These are phyloP conservation scores for Candida sanyiensis DNA, from an alignment of 805 yeast species.

Conservation along the genomic window DNA sequence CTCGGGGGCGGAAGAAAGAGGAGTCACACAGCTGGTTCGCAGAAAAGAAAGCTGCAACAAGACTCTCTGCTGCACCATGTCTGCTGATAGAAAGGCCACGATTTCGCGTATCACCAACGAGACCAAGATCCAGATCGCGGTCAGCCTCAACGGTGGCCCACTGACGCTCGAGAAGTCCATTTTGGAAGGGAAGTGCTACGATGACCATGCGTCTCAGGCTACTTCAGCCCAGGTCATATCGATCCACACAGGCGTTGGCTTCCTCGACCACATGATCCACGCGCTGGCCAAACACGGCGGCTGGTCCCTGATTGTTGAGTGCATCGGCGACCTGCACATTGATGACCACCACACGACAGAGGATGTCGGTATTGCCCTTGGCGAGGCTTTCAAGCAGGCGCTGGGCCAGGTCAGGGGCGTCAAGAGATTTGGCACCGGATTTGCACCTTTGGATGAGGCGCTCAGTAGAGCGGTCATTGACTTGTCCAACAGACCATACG, in stretches of 20 bases:
- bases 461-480: constrained; percentile 94
- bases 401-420: constrained; percentile 87
- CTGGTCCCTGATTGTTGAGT: constrained; percentile 86
- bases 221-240: constrained; percentile 68
- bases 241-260: constrained; percentile 90
- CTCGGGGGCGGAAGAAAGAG: background rate
- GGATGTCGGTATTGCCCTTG: constrained; percentile 90
- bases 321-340: constrained; percentile 90
- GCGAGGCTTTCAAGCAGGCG: constrained; percentile 83
- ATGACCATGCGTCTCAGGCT: constrained; percentile 58
- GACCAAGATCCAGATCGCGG: constrained; percentile 82
- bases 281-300: constrained; percentile 97
- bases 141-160: constrained; percentile 83
- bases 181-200: constrained; percentile 33
- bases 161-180: constrained; percentile 58
- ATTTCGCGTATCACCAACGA: constrained; percentile 75
- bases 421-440: constrained; percentile 86
- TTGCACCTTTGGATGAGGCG: constrained; percentile 96
- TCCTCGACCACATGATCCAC: constrained; percentile 94
- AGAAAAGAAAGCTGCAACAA: too few species aligned
- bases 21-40: too few species aligned
- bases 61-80: too few species aligned
- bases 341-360: constrained; percentile 98
- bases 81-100: constrained; percentile 28
- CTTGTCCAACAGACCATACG: constrained; percentile 86